phyloP scores from a whole-genome alignment of 257 asterid species.

The Solanum pimpinellifolium region DNA sequence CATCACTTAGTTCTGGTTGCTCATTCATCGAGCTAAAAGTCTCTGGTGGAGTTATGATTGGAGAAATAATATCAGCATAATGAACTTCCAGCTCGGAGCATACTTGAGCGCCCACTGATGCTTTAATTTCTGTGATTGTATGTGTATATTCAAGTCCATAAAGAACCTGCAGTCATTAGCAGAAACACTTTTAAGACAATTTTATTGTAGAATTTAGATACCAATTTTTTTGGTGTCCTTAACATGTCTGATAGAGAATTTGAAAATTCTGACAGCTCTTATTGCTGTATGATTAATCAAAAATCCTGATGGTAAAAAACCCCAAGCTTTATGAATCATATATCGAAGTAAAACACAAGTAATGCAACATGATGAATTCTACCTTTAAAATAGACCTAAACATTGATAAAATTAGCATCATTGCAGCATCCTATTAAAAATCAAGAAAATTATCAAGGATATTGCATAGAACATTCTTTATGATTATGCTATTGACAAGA shows the following conservation, averaged over 20 bases:
- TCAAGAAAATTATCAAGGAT: neutral
- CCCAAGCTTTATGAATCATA: neutral
- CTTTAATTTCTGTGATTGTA: slow-evolving; percentile 55
- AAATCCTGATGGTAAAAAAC: neutral
- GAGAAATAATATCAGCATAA: slow-evolving; percentile 51
- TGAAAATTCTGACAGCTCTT: neutral
- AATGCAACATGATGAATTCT: neutral
- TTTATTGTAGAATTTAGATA: neutral
- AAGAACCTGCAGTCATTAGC: slow-evolving; percentile 49
- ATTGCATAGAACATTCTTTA: neutral
- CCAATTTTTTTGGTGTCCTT: neutral
- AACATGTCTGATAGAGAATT: neutral
- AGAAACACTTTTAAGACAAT: neutral
- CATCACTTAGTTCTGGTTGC: slow-evolving; percentile 12
- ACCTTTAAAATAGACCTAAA: neutral
- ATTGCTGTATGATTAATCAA: neutral
- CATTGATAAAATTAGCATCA: neutral
- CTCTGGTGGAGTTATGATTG: slow-evolving; percentile 41
- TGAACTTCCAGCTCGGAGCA: slow-evolving; percentile 19
- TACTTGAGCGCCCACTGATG: slow-evolving; percentile 11
- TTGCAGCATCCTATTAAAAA: neutral
- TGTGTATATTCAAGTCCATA: slow-evolving; percentile 83
- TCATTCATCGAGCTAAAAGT: slow-evolving; percentile 9
- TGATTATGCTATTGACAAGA: neutral
- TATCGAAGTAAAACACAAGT: neutral